A percentile compares a stretch with the other conserved stretches of the same genome.
phyloP scores from a whole-genome alignment of 306 rosid species.

The Astragalus membranaceus region DNA sequence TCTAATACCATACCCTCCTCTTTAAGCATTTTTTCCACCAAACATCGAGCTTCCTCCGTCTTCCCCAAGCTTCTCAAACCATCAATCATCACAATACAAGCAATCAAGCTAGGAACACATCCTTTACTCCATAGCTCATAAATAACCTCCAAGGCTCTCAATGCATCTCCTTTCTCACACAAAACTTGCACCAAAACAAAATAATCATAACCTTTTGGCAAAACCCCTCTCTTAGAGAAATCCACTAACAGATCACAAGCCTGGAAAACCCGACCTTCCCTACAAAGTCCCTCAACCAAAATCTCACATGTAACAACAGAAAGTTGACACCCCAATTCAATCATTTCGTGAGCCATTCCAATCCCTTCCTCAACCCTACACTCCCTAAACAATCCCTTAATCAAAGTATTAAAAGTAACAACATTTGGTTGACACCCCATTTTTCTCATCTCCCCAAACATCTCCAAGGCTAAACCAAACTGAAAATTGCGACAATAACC shows the following conservation, averaged over 20 bases:
- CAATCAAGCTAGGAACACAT: slow-evolving; percentile 55
- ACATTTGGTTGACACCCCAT: slow-evolving; percentile 78
- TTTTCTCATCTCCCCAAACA: slow-evolving; percentile 69
- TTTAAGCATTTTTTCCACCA: slow-evolving; percentile 59
- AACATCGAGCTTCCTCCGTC: slow-evolving; percentile 34
- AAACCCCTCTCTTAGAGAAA: slow-evolving; percentile 44
- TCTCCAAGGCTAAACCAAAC: slow-evolving; percentile 53
- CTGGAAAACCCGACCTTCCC: slow-evolving; percentile 35
- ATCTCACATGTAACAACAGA: slow-evolving; percentile 75
- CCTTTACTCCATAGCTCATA: slow-evolving; percentile 64
- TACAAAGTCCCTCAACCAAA: slow-evolving; percentile 64
- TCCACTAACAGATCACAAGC: slow-evolving; percentile 52
- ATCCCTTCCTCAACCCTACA: slow-evolving; percentile 56
- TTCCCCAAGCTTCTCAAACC: slow-evolving; percentile 53
- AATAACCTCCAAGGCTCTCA: slow-evolving; percentile 42
- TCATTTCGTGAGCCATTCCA: slow-evolving; percentile 80
- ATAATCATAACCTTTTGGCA: slow-evolving; percentile 67
- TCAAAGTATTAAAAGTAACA: slow-evolving; percentile 84
- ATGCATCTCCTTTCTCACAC: slow-evolving; percentile 40
- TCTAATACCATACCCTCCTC: slow-evolving; percentile 59
- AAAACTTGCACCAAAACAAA: slow-evolving; percentile 48
- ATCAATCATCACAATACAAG: slow-evolving; percentile 60
- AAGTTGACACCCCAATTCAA: slow-evolving; percentile 47
- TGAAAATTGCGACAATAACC: slow-evolving; percentile 57
- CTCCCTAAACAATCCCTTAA: slow-evolving; percentile 72